Conservation (phyloP, 2,329 filamentous ascomycete genomes). For the Colletotrichum chrysophilum region DNA sequence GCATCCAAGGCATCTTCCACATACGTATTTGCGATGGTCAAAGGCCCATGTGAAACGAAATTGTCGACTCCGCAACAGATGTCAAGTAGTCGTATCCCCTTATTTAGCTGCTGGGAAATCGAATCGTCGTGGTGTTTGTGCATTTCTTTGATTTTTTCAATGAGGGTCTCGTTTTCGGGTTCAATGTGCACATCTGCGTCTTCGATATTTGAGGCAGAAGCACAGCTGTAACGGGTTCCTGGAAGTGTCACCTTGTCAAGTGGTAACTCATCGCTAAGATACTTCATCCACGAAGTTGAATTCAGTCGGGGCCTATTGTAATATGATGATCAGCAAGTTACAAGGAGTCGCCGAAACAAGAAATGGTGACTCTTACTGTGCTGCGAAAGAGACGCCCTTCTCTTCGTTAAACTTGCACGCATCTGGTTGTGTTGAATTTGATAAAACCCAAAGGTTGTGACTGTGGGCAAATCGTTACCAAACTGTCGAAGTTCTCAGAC, state of each 20-base stretch:
- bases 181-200: background rate
- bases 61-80: background rate
- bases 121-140: background rate
- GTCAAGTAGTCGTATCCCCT: background rate
- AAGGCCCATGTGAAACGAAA: background rate
- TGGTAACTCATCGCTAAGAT: background rate
- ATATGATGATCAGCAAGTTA: background rate
- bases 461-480: background rate
- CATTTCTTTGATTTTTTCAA: background rate
- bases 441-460: background rate
- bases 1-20: background rate
- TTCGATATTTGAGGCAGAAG: background rate
- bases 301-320: background rate
- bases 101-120: background rate
- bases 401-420: background rate
- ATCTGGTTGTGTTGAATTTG: background rate
- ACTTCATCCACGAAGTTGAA: background rate
- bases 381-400: background rate
- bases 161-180: background rate
- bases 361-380: background rate
- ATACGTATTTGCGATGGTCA: background rate
- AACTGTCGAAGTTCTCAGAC: background rate
- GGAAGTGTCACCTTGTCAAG: background rate
- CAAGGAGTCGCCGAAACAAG: background rate
- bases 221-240: background rate